phyloP scores from a whole-genome alignment of 2,329 filamentous ascomycete species.

The Bipolaris sorokiniana region DNA sequence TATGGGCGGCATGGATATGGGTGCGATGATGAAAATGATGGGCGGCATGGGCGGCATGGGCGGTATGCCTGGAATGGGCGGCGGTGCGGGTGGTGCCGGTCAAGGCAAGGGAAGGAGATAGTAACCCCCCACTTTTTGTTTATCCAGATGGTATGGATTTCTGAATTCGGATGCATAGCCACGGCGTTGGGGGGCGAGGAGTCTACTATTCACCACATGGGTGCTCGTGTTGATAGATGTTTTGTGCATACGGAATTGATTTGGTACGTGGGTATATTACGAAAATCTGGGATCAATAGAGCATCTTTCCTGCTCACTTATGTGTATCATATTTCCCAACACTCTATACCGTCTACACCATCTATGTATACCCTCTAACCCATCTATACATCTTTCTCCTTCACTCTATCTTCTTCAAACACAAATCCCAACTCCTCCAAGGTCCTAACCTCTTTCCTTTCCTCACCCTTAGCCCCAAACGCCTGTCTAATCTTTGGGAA shows the following conservation, averaged over 20 bases:
- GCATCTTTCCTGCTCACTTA: too few species aligned
- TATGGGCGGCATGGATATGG: conserved; percentile 55
- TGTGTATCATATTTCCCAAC: background rate
- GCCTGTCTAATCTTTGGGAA: conserved; percentile 73
- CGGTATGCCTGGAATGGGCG: conserved; percentile 39
- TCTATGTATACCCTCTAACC: background rate
- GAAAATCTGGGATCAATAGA: too few species aligned
- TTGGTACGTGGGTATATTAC: background rate
- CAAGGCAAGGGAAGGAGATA: conserved; percentile 34
- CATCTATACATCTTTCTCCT: background rate
- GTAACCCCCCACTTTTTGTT: background rate
- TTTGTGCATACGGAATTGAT: background rate
- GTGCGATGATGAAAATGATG: conserved; percentile 48
- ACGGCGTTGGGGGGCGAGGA: conserved; percentile 11
- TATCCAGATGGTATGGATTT: conserved; percentile 7
- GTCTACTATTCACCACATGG: conserved; percentile 2
- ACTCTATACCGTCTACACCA: background rate
- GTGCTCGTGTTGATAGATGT: background rate
- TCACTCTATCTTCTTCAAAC: conserved; percentile 51
- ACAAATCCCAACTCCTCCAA: conserved; percentile 75
- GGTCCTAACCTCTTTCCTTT: conserved; percentile 62
- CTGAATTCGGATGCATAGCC: conserved; percentile 15
- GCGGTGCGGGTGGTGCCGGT: conserved; percentile 16
- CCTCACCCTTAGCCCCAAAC: conserved; percentile 70
- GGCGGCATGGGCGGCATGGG: conserved; percentile 35